These are phyloP conservation scores for Neonectria hederae DNA, from an alignment of 2,329 filamentous ascomycete genomes.

Conservation along the genomic window DNA sequence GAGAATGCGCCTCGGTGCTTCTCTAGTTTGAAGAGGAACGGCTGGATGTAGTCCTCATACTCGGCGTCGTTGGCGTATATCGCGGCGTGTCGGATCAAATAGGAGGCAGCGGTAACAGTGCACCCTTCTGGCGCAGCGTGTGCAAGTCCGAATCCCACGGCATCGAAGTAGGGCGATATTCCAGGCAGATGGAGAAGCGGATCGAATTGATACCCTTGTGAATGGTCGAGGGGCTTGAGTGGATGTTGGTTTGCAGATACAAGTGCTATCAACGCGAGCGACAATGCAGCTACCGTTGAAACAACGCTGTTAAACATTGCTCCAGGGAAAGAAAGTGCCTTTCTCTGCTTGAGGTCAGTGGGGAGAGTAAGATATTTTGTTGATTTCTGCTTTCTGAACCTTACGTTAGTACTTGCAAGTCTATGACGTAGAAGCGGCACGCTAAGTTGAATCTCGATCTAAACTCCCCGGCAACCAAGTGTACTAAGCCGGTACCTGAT, in stretches of 20 bases:
- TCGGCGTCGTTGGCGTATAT: conserved; percentile 40
- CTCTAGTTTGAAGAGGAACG: conserved; percentile 35
- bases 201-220: conserved; percentile 37
- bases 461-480: not conserved
- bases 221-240: conserved; percentile 30
- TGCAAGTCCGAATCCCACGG: conserved; percentile 34
- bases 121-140: conserved; percentile 37
- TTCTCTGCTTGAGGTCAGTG: not conserved
- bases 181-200: conserved; percentile 37
- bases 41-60: conserved; percentile 38
- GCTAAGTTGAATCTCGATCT: not conserved
- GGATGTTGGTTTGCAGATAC: conserved; percentile 30
- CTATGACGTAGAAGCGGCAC: conserved; percentile 4
- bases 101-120: conserved; percentile 33
- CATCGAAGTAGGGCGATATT: conserved; percentile 40
- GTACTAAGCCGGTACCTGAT: not conserved
- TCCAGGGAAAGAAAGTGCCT: not conserved
- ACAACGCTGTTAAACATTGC: conserved; percentile 23
- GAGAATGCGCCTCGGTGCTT: conserved; percentile 35
- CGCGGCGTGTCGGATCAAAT: conserved; percentile 36
- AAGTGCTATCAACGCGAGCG: conserved; percentile 1
- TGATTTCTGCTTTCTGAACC: not conserved
- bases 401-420: not conserved
- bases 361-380: not conserved
- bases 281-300: conserved; percentile 4